A percentile compares a stretch with the other conserved stretches of the same genome.
These are phyloP conservation scores for Candida sanyiensis DNA, from an alignment of 805 yeast genomes.

Conservation along the genomic window DNA sequence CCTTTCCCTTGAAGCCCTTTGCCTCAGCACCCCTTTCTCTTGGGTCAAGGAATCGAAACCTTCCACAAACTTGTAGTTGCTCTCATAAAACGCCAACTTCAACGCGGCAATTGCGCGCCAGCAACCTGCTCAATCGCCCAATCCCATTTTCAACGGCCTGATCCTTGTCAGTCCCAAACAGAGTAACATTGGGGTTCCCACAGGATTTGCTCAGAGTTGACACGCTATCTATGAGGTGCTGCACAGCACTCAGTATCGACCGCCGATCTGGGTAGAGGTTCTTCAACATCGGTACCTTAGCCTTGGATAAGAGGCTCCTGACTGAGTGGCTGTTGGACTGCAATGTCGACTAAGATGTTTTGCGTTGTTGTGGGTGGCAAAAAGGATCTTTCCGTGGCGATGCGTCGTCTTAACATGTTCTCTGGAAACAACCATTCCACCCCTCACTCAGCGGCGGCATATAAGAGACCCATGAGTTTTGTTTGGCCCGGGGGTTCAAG, in stretches of 20 bases:
- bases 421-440: too few relatives aligned
- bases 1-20: neutral
- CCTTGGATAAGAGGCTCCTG: too few relatives aligned
- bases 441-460: too few relatives aligned
- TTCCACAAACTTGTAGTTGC: constrained; percentile 22
- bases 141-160: constrained; percentile 1
- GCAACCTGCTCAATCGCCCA: constrained; percentile 7
- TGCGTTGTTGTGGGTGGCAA: too few relatives aligned
- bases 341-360: too few relatives aligned
- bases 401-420: too few relatives aligned
- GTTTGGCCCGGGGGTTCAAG: too few relatives aligned
- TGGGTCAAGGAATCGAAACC: constrained; percentile 14
- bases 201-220: constrained; percentile 11
- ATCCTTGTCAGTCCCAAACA: neutral
- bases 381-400: too few relatives aligned
- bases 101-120: constrained; percentile 16
- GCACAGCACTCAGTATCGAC: neutral
- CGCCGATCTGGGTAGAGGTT: too few relatives aligned
- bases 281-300: too few relatives aligned
- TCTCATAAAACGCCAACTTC: constrained; percentile 19
- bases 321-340: too few relatives aligned
- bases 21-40: constrained; percentile 10
- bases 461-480: too few relatives aligned
- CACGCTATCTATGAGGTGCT: constrained; percentile 6
- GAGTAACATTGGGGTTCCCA: constrained; percentile 10